Evolutionary conservation across 164 flowering plant species (phyloP), one percentile per base, ranked within the genome.

Genomic region (Berberis thunbergii): DNA sequence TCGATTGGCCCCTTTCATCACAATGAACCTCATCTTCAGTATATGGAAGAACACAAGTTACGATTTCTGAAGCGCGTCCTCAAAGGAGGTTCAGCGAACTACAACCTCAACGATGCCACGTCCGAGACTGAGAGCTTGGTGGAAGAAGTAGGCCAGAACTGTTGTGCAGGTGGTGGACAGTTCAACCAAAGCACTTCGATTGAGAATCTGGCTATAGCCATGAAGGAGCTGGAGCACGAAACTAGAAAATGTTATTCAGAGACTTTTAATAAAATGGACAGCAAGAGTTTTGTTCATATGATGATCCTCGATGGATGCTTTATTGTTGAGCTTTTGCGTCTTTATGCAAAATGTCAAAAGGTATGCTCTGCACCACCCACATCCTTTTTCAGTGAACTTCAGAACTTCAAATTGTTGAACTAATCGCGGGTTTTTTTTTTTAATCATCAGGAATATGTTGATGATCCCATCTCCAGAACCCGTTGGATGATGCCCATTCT

Each of bases 261-360:
- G 53, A 12, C 41, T 10, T 49, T 69, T 45, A 40, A 67, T 5
- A 8, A 13, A 4, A 56, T 60, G 1, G 49, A 41, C 9, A 49
- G 63, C 1, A 57, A 62, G 3, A 61, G 64, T 2, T 76, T 76
- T 67, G 67, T 69, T 4, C 7, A 43, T 41, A 76, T 76, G 71
- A 76, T 76, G 73, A 62, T 76, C 1, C 6, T 72, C 7, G 78
- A 75, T 57, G 78, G 75, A 9, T 68, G 72, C 68, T 75, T 75
- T 49, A 57, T 75, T 10, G 39, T 75, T 26, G 70, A 72, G 63
- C 62, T 75, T 11, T 49, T 73, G 6, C 69, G 75, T 43, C 63
- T 64, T n/a, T 67, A 59, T 63, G 5, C 38, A 61, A 60, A 38
- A 4, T 48, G 10, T 4, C 9, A 48, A 0, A 43, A 57, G 56